Base-by-base conservation (phyloP, 2,329 filamentous ascomycete genomes). In the Ampelomyces quisqualis region DNA sequence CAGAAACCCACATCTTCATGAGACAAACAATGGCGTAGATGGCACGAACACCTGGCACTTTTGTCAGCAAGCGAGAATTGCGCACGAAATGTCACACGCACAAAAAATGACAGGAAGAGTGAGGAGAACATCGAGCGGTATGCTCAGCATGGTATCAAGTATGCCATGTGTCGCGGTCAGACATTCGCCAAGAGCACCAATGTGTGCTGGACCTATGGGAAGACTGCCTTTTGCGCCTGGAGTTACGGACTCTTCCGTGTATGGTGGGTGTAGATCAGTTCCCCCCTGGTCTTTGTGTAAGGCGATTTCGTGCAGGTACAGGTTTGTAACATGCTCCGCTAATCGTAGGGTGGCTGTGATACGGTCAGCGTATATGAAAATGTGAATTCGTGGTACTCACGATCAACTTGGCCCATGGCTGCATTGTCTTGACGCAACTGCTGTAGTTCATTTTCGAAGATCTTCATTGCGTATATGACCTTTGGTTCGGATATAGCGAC, bases 1-100 rank as follows among this genome's bases (percentile, higher is more conserved):
- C 71, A 1, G 77, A 76, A 33, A 79, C 77, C 63, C 78, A 79
- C 69, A 82, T 75, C 53, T 81, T 81, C 64, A 81, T 79, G 6
- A 82, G 68, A 21, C 80, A 74, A 5, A 81, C 76, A 15, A 78
- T 71, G 10, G 78, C 75, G 53, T 81, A 81, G 8, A 77, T 74
- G 32, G 75, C 72, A 24, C 78, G 73, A 13, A 80, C 77, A 55
- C 79, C 67, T 70, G 30, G 2, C 19, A 10, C 1, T 10, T 28
- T 28, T 13, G 8, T 28, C n/a, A 28, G 26, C 15, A 4, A 24
- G 6, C 59, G 31, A 49, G 58, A 4, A 60, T 43, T 10, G 8
- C n/a, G 5, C 9, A 8, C 13, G 7, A 23, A 3, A 19, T 1
- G 17, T 5, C 9, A 8, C 5, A 55, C 67, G 57, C 50, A 70